A percentile compares a stretch with the other conserved stretches of the same genome.
These are phyloP conservation scores for Fusarium begoniae DNA, from an alignment of 2,329 filamentous ascomycete genomes.

Conservation along the genomic window DNA sequence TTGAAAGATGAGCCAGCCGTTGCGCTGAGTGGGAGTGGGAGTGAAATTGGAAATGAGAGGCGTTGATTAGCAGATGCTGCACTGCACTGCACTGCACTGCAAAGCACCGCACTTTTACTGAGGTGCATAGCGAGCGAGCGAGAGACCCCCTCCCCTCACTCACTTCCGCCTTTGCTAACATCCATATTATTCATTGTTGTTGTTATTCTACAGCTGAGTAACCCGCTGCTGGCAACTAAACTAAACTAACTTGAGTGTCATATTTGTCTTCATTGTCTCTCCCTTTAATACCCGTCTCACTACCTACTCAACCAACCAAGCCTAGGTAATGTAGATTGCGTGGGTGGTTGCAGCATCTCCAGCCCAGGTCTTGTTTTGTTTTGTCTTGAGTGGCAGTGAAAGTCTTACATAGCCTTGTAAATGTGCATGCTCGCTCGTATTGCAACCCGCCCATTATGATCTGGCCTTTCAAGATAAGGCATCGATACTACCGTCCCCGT, in stretches of 20 bases:
- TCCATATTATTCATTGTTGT: background rate
- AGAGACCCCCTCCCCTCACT: conserved; percentile 12
- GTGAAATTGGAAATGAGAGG: conserved; percentile 32
- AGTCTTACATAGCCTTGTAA: conserved; percentile 1
- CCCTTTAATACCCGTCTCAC: background rate
- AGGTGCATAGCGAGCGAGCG: background rate
- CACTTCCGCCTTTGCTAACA: conserved; percentile 1
- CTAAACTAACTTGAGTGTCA: background rate
- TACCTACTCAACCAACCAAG: background rate
- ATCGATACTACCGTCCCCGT: background rate
- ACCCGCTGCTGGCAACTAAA: background rate
- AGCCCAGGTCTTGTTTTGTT: conserved; percentile 18
- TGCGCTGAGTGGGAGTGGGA: conserved; percentile 17
- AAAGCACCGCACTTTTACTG: background rate
- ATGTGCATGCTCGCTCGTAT: background rate
- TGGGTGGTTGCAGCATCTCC: background rate
- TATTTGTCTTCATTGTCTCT: background rate
- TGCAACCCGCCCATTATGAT: background rate
- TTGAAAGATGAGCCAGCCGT: conserved; percentile 7
- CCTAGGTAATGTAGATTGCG: background rate
- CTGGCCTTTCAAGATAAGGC: background rate
- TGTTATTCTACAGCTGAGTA: background rate
- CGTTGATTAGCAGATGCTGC: conserved; percentile 32
- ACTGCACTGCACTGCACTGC: background rate
- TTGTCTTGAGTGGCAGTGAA: conserved; percentile 20